Base-by-base conservation (phyloP, 208 protist genomes). In the Leishmania gerbilli region DNA sequence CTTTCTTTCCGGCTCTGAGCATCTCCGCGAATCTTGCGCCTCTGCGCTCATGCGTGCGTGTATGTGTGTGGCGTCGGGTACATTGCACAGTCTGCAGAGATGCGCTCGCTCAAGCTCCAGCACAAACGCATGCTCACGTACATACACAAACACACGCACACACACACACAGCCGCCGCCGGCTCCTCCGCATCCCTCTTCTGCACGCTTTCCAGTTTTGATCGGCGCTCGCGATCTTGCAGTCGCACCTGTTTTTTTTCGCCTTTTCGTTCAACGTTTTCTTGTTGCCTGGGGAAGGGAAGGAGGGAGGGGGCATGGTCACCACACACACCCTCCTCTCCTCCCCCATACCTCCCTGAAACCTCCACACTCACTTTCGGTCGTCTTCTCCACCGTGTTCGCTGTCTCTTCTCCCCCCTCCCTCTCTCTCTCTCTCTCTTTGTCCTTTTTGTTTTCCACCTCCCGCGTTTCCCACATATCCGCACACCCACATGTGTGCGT, bases 151-250 rank as follows among this genome's bases (percentile, higher is more conserved):
- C 21, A 17, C 69, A 56, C 51, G 24, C 49, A 56, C 49, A 56
- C 47, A 27, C 49, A 76, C 45, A 11, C n/a, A 58, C 45, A 40
- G 68, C 42, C 42, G 42, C 68, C 42, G 8, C 24, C 42, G 45
- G 42, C 11, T 47, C 68, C 27, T 72, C 68, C 68, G 68, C 42
- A 40, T 47, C 19, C 68, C 27, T 19, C 68, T 49, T 72, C 68
- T 60, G 71, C 71, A 60, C n/a, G 47, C 71, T 37, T 15, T 60
- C 71, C 49, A 76, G n/a, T 76, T 62, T 76, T 60, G 71, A 55
- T 37, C 6, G 71, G 27, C 34, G 49, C 51, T 56, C 71, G 49
- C 34, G 45, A 42, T 13, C 15, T 31, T 62, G n/a, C 45, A 56
- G n/a, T 42, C 13, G 58, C 31, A 76, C 19, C 71, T 76, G 71